Conservation (phyloP, 148 eudicot genomes). For the Chenopodium suecicum region DNA sequence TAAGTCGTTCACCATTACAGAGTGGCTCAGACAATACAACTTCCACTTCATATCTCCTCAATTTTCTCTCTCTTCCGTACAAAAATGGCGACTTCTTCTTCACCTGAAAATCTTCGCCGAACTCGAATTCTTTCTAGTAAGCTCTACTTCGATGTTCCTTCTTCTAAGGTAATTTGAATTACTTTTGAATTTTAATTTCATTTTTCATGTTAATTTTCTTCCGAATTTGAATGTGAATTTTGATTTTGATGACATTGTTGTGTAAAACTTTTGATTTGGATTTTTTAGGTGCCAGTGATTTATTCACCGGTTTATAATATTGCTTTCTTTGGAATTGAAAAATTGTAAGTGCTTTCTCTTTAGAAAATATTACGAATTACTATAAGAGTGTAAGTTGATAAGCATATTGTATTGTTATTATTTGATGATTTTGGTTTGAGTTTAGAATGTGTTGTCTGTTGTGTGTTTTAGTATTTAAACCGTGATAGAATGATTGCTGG, state of each 20-base stretch:
- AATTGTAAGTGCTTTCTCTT: slow-evolving; percentile 47
- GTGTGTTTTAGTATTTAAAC: no score
- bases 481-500: no score
- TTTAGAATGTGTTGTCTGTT: not conserved
- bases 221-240: not conserved
- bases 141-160: slow-evolving; percentile 74
- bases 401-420: no score
- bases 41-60: not conserved
- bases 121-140: slow-evolving; percentile 73
- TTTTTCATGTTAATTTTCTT: not conserved
- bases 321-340: slow-evolving; percentile 82
- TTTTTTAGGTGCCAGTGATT: slow-evolving; percentile 70
- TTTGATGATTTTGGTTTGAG: no score
- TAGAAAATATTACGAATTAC: not conserved
- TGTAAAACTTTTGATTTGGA: no score
- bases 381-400: no score
- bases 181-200: no score
- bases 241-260: not conserved
- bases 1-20: not conserved
- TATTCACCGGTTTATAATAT: slow-evolving; percentile 82
- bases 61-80: not conserved
- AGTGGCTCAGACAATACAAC: not conserved
- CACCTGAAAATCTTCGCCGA: slow-evolving; percentile 39
- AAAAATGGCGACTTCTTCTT: not conserved
- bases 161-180: slow-evolving; percentile 45